These are phyloP conservation scores for Auricularia sp. DNA, from an alignment of 768 basidiomycete species.

Conservation along the genomic window DNA sequence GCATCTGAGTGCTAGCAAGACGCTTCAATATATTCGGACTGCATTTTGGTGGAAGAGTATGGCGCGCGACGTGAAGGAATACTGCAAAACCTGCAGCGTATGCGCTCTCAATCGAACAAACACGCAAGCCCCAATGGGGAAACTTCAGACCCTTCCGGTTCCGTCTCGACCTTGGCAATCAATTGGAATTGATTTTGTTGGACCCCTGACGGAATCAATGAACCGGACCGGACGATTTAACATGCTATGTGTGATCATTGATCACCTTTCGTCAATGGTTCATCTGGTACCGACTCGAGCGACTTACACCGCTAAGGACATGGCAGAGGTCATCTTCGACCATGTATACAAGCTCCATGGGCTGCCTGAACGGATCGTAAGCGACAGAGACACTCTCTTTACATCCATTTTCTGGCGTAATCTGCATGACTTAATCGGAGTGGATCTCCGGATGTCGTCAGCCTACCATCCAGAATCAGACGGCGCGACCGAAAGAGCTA, in stretches of 20 bases:
- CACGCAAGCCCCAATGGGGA: too few relatives aligned
- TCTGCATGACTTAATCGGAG: neutral
- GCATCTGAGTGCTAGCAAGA: neutral
- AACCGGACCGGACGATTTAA: neutral
- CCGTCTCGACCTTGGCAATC: neutral
- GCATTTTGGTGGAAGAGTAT: neutral
- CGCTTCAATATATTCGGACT: neutral
- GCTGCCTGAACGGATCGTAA: conserved; percentile 27
- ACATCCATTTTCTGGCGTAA: neutral
- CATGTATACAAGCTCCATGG: conserved; percentile 29
- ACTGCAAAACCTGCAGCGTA: neutral
- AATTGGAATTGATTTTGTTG: neutral
- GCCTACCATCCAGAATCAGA: conserved; percentile 31
- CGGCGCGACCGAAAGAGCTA: neutral
- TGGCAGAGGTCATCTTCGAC: conserved; percentile 15
- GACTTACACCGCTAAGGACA: neutral
- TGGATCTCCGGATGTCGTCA: conserved; percentile 23
- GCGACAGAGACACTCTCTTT: conserved; percentile 32
- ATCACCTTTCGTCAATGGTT: neutral
- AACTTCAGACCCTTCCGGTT: neutral
- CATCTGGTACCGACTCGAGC: neutral
- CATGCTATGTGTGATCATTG: neutral
- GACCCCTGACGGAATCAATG: neutral
- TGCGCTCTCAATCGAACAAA: neutral
- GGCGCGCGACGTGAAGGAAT: neutral